Percentiles rank a stretch among this genome's conserved stretches.
These are phyloP conservation scores for Fusarium avenaceum DNA, from an alignment of 2,329 filamentous ascomycete species.

Conservation along the genomic window DNA sequence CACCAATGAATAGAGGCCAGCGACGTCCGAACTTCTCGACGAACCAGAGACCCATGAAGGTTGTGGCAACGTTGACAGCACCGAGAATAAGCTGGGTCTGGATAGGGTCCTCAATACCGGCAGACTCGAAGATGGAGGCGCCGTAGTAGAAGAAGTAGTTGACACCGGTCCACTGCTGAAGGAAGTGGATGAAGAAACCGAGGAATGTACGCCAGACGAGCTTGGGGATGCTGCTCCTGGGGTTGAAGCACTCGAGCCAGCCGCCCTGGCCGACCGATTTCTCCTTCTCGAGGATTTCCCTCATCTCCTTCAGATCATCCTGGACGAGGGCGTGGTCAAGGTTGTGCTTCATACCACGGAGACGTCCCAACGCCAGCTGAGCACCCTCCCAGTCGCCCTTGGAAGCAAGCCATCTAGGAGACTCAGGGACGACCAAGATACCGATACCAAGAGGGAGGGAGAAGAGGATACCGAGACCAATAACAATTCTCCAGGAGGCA, in stretches of 20 bases:
- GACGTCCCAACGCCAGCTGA: constrained; percentile 64
- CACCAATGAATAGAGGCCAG: constrained; percentile 74
- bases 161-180: constrained; percentile 76
- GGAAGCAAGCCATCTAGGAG: constrained; percentile 68
- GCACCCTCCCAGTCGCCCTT: constrained; percentile 63
- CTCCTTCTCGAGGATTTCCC: constrained; percentile 61
- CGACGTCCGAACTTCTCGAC: constrained; percentile 78
- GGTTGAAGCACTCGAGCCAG: constrained; percentile 73
- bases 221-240: constrained; percentile 65
- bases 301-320: constrained; percentile 67
- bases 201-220: constrained; percentile 74
- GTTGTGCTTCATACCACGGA: constrained; percentile 65
- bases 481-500: constrained; percentile 73
- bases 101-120: constrained; percentile 75
- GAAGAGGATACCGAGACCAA: constrained; percentile 67
- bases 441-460: constrained; percentile 66
- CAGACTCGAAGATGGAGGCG: constrained; percentile 75
- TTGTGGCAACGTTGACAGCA: constrained; percentile 76
- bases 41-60: constrained; percentile 75
- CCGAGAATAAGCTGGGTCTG: constrained; percentile 76
- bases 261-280: constrained; percentile 60
- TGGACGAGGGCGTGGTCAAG: constrained; percentile 61
- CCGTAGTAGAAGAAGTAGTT: constrained; percentile 76
- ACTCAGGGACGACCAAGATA: constrained; percentile 68
- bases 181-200: constrained; percentile 72